Base-by-base conservation (phyloP, 1,284 basidiomycete species). In the Naganishia albida region DNA sequence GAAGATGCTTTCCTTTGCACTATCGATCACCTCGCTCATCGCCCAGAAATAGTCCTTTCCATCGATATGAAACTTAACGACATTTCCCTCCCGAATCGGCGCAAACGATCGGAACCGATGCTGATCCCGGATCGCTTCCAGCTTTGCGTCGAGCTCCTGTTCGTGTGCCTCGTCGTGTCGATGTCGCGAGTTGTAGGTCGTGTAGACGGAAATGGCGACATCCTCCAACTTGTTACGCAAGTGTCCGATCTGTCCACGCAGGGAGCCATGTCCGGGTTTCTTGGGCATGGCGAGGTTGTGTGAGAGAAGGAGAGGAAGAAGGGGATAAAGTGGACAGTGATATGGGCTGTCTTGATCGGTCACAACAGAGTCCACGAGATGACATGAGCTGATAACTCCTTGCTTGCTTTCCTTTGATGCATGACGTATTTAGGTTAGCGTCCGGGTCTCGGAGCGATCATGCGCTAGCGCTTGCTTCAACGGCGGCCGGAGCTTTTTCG, bases 31-130 rank as follows among this genome's bases (percentile, higher is more conserved):
- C 79, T 93, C 91, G 2, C 90, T 91, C 38, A 95, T 76, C 0
- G 93, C 93, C 85, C 89, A 95, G 83, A 96, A 90, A 77, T 94
- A 96, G 80, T 96, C 82, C 67, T 91, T 88, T 0, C 92, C 91
- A 73, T 93, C 91, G 56, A 93, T 84, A 73, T 92, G 90, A 87
- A 90, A 96, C 80, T 95, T 96, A 53, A 91, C 88, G 54, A 84
- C 81, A 75, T 94, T 94, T 16, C 85, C 82, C 1, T 72, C 71
- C 42, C 76, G 66, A 52, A 89, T 83, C 13, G 79, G 82, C 0
- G 93, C 91, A 77, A 96, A 98, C 70, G 88, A 90, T 43, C 85
- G 75, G 79, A 91, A 97, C 34, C 93, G 85, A 80, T 97, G 93
- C 18, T 82, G 79, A 2, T 85, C 85, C 68, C 87, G 87, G 73